Conservation (phyloP, 1,284 basidiomycete genomes). For the Phlebopus sp. region DNA sequence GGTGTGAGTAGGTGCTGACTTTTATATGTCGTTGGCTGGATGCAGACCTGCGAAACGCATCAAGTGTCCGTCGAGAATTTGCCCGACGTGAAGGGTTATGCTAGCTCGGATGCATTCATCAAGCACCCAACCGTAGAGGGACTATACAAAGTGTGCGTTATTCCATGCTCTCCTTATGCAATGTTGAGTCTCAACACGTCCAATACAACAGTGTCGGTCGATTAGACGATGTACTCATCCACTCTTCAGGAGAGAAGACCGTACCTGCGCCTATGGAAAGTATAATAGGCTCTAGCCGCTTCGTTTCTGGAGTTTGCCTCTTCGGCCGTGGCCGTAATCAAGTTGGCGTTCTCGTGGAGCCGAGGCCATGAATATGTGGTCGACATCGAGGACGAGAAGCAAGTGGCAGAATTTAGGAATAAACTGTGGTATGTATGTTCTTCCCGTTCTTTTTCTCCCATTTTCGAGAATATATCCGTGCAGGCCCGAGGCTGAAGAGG, state of each 20-base stretch:
- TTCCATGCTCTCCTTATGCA: background rate
- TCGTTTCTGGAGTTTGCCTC: conserved; percentile 18
- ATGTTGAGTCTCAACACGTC: background rate
- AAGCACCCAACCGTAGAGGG: conserved; percentile 31
- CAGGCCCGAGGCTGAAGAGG: conserved; percentile 31
- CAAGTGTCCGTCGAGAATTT: conserved; percentile 31
- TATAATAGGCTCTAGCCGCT: conserved; percentile 7
- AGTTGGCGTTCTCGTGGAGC: conserved; percentile 28
- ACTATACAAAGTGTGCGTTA: conserved; percentile 36
- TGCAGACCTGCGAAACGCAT: conserved; percentile 17
- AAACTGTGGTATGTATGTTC: conserved; percentile 21
- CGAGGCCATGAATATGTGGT: conserved; percentile 16
- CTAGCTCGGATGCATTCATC: conserved; percentile 32
- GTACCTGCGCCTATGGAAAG: conserved; percentile 22
- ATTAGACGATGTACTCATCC: conserved; percentile 23
- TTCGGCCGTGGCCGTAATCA: conserved; percentile 25
- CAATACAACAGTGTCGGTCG: conserved; percentile 21
- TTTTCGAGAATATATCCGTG: background rate
- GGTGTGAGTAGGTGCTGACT: background rate
- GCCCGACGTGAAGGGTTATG: conserved; percentile 32
- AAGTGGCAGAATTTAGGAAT: conserved; percentile 23
- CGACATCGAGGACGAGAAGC: conserved; percentile 17
- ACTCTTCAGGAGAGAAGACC: conserved; percentile 23
- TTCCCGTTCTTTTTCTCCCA: background rate
- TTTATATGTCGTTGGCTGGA: background rate